These are phyloP conservation scores for Filosporella fistucella DNA, from an alignment of 495 filamentous ascomycete genomes.

Conservation along the genomic window DNA sequence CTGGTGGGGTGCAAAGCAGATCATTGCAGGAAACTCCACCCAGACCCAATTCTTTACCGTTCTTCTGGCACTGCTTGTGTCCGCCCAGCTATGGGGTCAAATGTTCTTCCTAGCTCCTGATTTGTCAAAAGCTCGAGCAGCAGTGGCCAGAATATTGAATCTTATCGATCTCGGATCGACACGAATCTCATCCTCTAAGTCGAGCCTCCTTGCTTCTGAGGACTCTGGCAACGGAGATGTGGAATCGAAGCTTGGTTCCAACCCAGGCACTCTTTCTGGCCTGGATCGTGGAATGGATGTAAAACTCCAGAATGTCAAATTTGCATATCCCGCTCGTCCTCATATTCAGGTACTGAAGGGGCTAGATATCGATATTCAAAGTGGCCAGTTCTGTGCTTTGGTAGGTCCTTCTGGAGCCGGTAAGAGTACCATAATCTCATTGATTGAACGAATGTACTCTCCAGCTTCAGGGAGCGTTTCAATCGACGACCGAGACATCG, in stretches of 20 bases:
- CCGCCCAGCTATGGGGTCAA: constrained; percentile 36
- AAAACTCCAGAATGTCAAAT: constrained; percentile 29
- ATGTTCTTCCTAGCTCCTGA: constrained; percentile 62
- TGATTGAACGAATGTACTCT: constrained; percentile 42
- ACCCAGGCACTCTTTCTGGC: neutral
- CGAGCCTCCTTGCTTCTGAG: neutral
- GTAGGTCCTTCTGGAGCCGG: constrained; percentile 55
- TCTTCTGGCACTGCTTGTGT: constrained; percentile 52
- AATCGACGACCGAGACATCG: constrained; percentile 45
- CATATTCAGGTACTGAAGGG: constrained; percentile 34
- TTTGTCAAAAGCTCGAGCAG: constrained; percentile 48
- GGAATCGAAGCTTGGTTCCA: neutral
- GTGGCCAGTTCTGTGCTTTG: constrained; percentile 46
- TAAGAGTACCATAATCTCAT: constrained; percentile 44
- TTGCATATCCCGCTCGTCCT: constrained; percentile 45
- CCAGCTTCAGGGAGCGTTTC: constrained; percentile 38
- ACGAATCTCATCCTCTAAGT: neutral
- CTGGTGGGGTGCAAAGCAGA: constrained; percentile 59
- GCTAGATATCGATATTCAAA: constrained; percentile 31
- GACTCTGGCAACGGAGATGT: neutral
- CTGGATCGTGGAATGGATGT: neutral
- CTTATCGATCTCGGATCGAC: constrained; percentile 32
- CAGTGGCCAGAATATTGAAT: constrained; percentile 40
- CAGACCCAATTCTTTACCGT: constrained; percentile 64
- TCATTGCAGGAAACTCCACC: constrained; percentile 48